Conservation (phyloP, 208 protist genomes). For the Crithidia fasciculata region DNA sequence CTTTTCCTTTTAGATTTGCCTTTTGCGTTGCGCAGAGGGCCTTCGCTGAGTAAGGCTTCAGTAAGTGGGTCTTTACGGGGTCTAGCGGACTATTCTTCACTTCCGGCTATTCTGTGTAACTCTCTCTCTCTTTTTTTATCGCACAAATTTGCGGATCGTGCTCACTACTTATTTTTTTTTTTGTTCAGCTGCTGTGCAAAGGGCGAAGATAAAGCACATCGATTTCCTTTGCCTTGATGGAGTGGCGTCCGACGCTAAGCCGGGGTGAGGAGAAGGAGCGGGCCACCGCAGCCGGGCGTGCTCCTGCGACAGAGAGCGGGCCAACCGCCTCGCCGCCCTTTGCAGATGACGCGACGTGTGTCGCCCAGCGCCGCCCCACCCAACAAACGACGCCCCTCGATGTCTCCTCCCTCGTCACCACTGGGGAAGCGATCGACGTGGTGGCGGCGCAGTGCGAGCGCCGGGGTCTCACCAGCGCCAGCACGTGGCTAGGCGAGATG, state of each 20-base stretch:
- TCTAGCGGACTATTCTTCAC: too few relatives aligned
- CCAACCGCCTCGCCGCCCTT: background rate
- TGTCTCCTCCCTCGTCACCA: conserved; percentile 18
- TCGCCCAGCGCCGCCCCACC: background rate
- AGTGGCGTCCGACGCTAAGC: background rate
- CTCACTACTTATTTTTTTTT: too few relatives aligned
- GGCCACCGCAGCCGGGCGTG: too few relatives aligned
- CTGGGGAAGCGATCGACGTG: conserved; percentile 62
- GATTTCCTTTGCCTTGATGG: background rate
- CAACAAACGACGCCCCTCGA: background rate
- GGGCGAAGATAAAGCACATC: too few relatives aligned
- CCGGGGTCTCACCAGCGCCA: conserved; percentile 61
- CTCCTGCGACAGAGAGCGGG: background rate
- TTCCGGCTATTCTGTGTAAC: too few relatives aligned
- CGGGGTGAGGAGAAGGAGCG: background rate
- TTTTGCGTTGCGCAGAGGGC: too few relatives aligned
- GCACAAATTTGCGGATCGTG: too few relatives aligned
- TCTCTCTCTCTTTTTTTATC: too few relatives aligned
- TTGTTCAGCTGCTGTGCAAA: too few relatives aligned
- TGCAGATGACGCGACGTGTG: background rate
- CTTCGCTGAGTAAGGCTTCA: too few relatives aligned
- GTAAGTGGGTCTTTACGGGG: too few relatives aligned
- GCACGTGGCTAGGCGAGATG: conserved; percentile 74
- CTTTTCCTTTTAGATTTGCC: too few relatives aligned
- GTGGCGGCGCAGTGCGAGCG: conserved; percentile 58